Evolutionary conservation across 2,329 filamentous ascomycete species (phyloP).

Genomic region (Leptographium galeiforme): DNA sequence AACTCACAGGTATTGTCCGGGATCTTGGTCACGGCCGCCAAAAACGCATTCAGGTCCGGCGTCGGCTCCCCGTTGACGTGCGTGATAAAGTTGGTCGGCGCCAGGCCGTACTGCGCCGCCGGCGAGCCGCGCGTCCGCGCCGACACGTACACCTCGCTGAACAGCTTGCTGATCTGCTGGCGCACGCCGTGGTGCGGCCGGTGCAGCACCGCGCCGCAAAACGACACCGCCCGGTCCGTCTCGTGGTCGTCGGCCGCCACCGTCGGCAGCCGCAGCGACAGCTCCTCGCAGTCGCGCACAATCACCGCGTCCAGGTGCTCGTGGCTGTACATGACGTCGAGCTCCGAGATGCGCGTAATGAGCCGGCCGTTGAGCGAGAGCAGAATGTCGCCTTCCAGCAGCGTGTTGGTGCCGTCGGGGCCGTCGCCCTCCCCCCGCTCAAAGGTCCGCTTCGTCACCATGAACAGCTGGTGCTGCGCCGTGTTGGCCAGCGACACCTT

Average conservation of each 20-base stretch:
- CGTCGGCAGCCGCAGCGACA: constrained; percentile 65
- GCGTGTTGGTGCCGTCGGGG: constrained; percentile 30
- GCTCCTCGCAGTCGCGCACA: constrained; percentile 70
- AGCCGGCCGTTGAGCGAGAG: constrained; percentile 83
- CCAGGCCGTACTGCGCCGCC: constrained; percentile 78
- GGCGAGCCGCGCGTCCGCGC: constrained; percentile 73
- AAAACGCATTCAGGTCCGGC: constrained; percentile 66
- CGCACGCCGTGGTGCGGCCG: constrained; percentile 90
- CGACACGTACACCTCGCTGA: constrained; percentile 92
- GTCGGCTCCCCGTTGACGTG: constrained; percentile 86
- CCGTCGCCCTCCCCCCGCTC: constrained; percentile 29
- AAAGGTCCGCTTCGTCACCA: constrained; percentile 75
- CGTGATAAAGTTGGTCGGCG: constrained; percentile 94
- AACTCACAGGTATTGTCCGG: constrained; percentile 79
- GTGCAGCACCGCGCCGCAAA: constrained; percentile 90
- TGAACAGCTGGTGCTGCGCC: constrained; percentile 90
- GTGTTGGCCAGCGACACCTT: constrained; percentile 81
- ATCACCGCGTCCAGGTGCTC: constrained; percentile 72
- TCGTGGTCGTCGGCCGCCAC: constrained; percentile 83
- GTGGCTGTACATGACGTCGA: constrained; percentile 93
- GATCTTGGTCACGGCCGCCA: constrained; percentile 72
- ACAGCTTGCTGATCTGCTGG: constrained; percentile 92
- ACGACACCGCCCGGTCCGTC: constrained; percentile 81
- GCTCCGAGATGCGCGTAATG: constrained; percentile 82
- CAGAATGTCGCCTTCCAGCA: constrained; percentile 85